Percentiles rank a stretch among this genome's conserved stretches.
Evolutionary conservation across 352 stramenopile genomes (phyloP).

Genomic region (Blastocystis sp.): DNA sequence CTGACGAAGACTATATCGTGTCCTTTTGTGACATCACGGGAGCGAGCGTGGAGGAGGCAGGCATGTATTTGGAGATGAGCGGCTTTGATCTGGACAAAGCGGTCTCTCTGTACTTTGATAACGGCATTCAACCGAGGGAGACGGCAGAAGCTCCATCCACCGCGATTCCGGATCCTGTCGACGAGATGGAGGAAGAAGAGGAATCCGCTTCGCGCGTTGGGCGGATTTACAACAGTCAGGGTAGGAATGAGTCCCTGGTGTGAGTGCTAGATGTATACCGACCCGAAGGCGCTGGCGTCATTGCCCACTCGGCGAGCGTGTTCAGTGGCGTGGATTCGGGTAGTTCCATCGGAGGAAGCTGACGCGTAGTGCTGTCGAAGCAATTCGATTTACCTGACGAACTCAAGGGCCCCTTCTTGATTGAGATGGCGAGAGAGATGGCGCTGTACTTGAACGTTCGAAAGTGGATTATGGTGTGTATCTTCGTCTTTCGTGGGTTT

Average conservation of each 20-base stretch:
- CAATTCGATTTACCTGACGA: conserved; percentile 41
- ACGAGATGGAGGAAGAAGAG: background rate
- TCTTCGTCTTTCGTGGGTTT: conserved; percentile 13
- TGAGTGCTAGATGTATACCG: conserved; percentile 47
- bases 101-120: conserved; percentile 55
- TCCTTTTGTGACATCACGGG: conserved; percentile 37
- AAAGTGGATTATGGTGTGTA: conserved; percentile 54
- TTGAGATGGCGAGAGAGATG: conserved; percentile 50
- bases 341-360: too few relatives aligned
- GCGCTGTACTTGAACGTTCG: background rate
- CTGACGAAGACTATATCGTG: too few relatives aligned
- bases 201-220: background rate
- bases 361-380: conserved; percentile 5
- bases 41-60: background rate
- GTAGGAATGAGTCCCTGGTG: background rate
- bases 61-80: conserved; percentile 47
- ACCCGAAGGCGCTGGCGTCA: background rate
- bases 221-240: conserved; percentile 37
- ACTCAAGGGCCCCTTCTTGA: conserved; percentile 31
- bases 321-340: too few relatives aligned
- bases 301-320: conserved; percentile 6
- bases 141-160: background rate
- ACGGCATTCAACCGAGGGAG: background rate
- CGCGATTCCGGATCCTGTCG: background rate
- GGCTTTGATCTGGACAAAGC: conserved; percentile 19